Percentiles rank a stretch among this genome's conserved stretches.
Conservation (phyloP, 2,329 filamentous ascomycete genomes). For the Alternaria alternata region DNA sequence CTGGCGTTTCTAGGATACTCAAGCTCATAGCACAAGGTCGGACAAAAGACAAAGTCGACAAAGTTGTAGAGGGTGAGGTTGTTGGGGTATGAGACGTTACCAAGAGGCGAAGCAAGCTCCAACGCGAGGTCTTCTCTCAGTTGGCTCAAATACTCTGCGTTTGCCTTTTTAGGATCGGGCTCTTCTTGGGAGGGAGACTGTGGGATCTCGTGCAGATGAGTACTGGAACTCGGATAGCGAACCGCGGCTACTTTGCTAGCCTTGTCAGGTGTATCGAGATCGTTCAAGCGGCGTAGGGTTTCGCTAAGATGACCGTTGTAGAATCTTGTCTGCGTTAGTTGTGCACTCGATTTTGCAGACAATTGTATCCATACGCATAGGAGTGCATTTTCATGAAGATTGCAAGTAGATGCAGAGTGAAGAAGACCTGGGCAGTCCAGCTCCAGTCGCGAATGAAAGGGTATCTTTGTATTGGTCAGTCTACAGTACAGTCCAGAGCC, state of each 20-base stretch:
- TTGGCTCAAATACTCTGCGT: conserved; percentile 61
- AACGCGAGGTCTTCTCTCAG: conserved; percentile 87
- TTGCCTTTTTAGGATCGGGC: conserved; percentile 53
- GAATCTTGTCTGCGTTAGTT: conserved; percentile 61
- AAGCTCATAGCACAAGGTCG: conserved; percentile 95
- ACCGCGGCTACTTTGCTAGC: conserved; percentile 75
- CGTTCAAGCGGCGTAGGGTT: conserved; percentile 79
- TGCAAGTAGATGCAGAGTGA: conserved; percentile 88
- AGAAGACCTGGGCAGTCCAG: conserved; percentile 96
- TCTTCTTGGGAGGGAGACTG: conserved; percentile 48
- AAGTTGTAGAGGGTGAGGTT: conserved; percentile 88
- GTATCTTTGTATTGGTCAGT: conserved; percentile 56
- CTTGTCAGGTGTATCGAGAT: conserved; percentile 79
- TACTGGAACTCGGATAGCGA: conserved; percentile 68
- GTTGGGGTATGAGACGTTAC: conserved; percentile 85
- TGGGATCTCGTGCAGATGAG: conserved; percentile 64
- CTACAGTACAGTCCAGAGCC: neutral
- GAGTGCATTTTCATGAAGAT: conserved; percentile 99
- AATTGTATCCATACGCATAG: conserved; percentile 65
- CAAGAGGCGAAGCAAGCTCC: conserved; percentile 90
- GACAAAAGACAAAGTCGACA: conserved; percentile 86
- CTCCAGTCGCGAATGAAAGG: conserved; percentile 90
- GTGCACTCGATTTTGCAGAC: neutral
- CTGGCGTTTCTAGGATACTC: conserved; percentile 84
- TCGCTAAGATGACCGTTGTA: conserved; percentile 96